phyloP scores from a whole-genome alignment of 306 rosid genomes.

The Citrullus colocynthis region DNA sequence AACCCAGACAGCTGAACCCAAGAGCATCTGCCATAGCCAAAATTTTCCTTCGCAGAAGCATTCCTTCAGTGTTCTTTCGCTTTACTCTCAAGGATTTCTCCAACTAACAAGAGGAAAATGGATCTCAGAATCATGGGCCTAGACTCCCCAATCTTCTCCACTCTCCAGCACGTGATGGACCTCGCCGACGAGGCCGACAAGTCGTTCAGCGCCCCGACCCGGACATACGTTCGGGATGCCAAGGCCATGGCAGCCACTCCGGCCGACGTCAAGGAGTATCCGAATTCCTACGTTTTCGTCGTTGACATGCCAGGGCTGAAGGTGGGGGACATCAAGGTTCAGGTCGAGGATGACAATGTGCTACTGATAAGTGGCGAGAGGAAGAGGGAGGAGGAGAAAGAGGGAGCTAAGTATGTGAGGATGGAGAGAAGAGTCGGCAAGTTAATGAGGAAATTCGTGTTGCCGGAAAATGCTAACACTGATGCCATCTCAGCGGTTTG shows the following conservation, averaged over 20 bases:
- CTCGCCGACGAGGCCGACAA: slow-evolving; percentile 35
- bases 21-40: neutral
- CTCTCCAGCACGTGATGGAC: slow-evolving; percentile 52
- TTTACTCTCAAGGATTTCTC: neutral
- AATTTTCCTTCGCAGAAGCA: neutral
- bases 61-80: neutral
- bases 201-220: slow-evolving; percentile 42
- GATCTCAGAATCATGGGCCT: slow-evolving; percentile 53
- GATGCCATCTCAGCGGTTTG: slow-evolving; percentile 57
- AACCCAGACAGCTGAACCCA: neutral
- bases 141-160: slow-evolving; percentile 48
- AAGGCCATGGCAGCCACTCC: slow-evolving; percentile 89
- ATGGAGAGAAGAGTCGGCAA: slow-evolving; percentile 88
- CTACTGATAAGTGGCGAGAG: slow-evolving; percentile 72
- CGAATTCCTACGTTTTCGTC: slow-evolving; percentile 48
- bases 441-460: slow-evolving; percentile 69
- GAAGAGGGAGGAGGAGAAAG: slow-evolving; percentile 85
- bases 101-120: slow-evolving; percentile 23
- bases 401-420: slow-evolving; percentile 53
- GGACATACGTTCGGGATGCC: slow-evolving; percentile 60
- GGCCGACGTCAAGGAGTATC: slow-evolving; percentile 67
- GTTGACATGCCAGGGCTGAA: slow-evolving; percentile 92
- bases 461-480: slow-evolving; percentile 67
- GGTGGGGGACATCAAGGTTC: slow-evolving; percentile 77
- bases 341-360: slow-evolving; percentile 76